A percentile compares a stretch with the other conserved stretches of the same genome.
phyloP scores from a whole-genome alignment of 2,329 filamentous ascomycete genomes.

The Rhinocladiella mackenziei region DNA sequence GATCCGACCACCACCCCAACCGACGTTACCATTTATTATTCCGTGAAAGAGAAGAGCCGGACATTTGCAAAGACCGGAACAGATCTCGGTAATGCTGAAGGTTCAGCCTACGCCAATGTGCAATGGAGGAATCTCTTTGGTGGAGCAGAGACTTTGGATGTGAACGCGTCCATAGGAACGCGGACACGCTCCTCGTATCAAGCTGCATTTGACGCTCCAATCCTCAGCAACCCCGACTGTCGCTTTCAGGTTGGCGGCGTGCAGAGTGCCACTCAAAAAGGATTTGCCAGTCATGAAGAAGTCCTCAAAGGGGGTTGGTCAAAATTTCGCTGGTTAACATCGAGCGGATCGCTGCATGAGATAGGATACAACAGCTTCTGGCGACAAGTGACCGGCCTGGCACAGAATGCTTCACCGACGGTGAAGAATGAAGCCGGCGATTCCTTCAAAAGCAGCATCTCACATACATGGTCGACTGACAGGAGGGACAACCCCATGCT shows the following conservation, averaged over 20 bases:
- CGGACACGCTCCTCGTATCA: conserved; percentile 89
- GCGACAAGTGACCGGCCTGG: conserved; percentile 81
- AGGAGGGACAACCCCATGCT: conserved; percentile 79
- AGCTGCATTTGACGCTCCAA: conserved; percentile 74
- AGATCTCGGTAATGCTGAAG: conserved; percentile 88
- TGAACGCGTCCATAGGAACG: conserved; percentile 85
- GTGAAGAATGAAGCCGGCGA: conserved; percentile 84
- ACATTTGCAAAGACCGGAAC: conserved; percentile 91
- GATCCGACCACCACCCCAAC: conserved; percentile 67
- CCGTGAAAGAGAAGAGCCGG: conserved; percentile 72
- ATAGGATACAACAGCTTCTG: conserved; percentile 76
- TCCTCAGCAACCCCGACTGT: conserved; percentile 78
- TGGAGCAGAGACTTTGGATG: conserved; percentile 80
- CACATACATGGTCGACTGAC: conserved; percentile 76
- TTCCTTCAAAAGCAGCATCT: conserved; percentile 80
- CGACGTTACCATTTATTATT: conserved; percentile 76
- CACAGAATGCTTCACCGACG: conserved; percentile 70
- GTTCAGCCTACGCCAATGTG: conserved; percentile 84
- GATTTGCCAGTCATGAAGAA: conserved; percentile 93
- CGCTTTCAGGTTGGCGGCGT: conserved; percentile 74
- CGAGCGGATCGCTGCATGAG: conserved; percentile 66
- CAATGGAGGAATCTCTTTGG: conserved; percentile 90
- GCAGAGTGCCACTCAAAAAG: conserved; percentile 79
- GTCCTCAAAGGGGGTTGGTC: conserved; percentile 71
- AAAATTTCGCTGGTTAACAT: conserved; percentile 70